Base-by-base conservation (phyloP, 2,329 filamentous ascomycete genomes). In the Trichoderma breve region DNA sequence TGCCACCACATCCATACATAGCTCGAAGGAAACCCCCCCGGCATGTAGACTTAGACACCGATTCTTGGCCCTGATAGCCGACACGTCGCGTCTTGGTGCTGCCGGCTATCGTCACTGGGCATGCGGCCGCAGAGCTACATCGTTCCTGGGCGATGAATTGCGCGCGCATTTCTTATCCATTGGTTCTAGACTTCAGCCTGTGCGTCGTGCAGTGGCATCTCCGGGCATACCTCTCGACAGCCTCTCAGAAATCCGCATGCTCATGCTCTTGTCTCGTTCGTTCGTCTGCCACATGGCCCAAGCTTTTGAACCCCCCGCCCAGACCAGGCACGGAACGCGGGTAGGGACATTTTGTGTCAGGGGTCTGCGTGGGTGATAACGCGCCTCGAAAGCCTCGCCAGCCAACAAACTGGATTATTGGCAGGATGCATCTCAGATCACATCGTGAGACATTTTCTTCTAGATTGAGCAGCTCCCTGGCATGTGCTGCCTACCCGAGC, bases 31-130 rank as follows among this genome's bases (percentile, higher is more conserved):
- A 18, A 18, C 65, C 36, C 55, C 24, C 65, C 65, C 65, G 57
- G 66, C 66, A 69, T 53, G 66, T 69, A 69, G 30, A 53, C 66
- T n/a, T 69, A 32, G 66, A 62, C 66, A 28, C 66, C 55, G 57
- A 36, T 51, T 26, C 57, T 60, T 69, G 66, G 66, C 28, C 24
- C 34, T 69, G 36, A 32, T 61, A 60, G 34, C 51, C 53, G 65
- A 39, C 39, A 47, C 26, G 24, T 18, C 53, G 65, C 65, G 34
- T 60, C 34, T 47, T n/a, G 24, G n/a, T 61, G 5, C 53, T n/a
- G 28, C 39, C 57, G 24, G 57, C 26, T 43, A 60, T 34, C 36
- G 36, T 32, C 32, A 21, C 34, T 60, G 6, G 15, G n/a, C 1
- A 1, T 21, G 21, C 32, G 8, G 24, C 43, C 24, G 34, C 7